A percentile compares a stretch with the other conserved stretches of the same genome.
Evolutionary conservation across 73 alveolate species (phyloP).

Genomic region (Paramecium octaurelia): DNA sequence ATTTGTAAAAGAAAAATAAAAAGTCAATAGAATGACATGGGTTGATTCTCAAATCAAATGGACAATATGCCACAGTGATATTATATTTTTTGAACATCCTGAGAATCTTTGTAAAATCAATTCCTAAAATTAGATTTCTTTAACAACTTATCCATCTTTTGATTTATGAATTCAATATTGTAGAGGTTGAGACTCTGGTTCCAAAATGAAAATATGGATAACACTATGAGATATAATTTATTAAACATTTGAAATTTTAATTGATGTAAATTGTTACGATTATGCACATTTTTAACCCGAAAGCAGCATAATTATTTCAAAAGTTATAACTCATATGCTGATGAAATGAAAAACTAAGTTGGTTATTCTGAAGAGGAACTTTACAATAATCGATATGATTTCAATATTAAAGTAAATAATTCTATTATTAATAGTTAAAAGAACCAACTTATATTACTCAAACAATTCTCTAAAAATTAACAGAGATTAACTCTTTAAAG

Average conservation of each 20-base stretch:
- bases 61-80: background rate
- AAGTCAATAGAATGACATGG: conserved; percentile 26
- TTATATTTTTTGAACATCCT: background rate
- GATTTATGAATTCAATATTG: background rate
- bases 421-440: background rate
- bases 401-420: background rate
- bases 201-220: conserved; percentile 48
- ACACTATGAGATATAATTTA: no score
- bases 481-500: background rate
- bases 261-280: background rate
- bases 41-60: background rate
- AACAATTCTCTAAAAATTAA: background rate
- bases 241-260: conserved; percentile 24
- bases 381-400: background rate
- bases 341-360: background rate
- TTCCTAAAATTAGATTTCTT: conserved; percentile 9
- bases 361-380: background rate
- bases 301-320: background rate
- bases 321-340: background rate
- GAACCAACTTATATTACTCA: background rate
- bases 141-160: background rate
- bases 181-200: background rate
- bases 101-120: background rate
- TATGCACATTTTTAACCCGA: background rate
- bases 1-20: no score